Percentiles rank a stretch among this genome's conserved stretches.
Evolutionary conservation across 805 yeast genomes (phyloP).

Genomic region (Priceomyces carsonii): DNA sequence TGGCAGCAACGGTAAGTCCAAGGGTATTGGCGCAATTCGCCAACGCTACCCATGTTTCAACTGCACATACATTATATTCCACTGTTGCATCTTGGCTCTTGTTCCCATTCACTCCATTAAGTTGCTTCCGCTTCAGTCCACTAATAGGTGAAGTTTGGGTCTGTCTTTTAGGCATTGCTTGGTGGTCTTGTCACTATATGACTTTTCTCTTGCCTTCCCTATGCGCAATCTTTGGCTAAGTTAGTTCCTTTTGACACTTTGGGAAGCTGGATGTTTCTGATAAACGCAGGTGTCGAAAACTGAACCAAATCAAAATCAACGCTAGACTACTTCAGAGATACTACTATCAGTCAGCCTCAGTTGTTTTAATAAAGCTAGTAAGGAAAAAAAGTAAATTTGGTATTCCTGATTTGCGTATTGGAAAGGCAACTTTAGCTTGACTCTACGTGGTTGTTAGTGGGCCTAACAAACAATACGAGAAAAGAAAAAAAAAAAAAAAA

Average conservation of each 20-base stretch:
- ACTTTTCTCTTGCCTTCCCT: conserved; percentile 1
- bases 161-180: conserved; percentile 9
- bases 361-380: no score
- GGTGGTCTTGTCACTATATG: not conserved
- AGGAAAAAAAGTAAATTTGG: no score
- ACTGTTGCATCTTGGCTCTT: conserved; percentile 1
- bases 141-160: conserved; percentile 5
- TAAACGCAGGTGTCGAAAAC: no score
- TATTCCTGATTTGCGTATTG: no score
- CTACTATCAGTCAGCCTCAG: no score
- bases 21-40: conserved; percentile 48
- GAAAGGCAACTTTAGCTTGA: no score
- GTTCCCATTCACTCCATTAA: conserved; percentile 2
- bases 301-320: no score
- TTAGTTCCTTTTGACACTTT: no score
- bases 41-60: conserved; percentile 47
- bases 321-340: no score
- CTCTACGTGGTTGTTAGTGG: no score
- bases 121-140: conserved; percentile 7
- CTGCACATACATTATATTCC: conserved; percentile 23
- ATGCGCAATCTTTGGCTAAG: no score
- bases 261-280: no score
- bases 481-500: conserved; percentile 1
- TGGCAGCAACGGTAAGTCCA: conserved; percentile 41
- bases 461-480: conserved; percentile 5